Base-by-base conservation (phyloP, 176 grass and related monocot genomes). In the Oryza coarctata region DNA sequence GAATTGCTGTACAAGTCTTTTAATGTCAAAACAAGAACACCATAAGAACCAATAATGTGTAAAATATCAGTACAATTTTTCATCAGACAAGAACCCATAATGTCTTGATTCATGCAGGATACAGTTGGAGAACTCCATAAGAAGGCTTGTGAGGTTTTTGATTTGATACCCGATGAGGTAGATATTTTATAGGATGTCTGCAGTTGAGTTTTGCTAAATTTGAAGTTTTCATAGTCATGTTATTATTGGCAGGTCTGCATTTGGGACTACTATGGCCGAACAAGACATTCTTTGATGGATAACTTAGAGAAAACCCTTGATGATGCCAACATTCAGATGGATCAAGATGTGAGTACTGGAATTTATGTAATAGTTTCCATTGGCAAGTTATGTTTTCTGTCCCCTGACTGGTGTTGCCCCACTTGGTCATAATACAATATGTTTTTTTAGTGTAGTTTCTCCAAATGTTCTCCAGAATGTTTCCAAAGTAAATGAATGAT, bases 301-400 rank as follows among this genome's bases (percentile, higher is more conserved):
- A 95, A 87, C 70, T 83, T 92, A 87, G 93, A 93, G 61, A 95
- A 99, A 90, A 95, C 97, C 13, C 93, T 99, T 77, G 97, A 99
- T 8, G 93, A 95, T 88, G 91, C 91, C 32, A 99, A 95, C 76
- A 99, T 99, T 86, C 97, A 99, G 86, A 99, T 93, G 90, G 97
- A 99, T 85, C 97, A 99, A 79, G 91, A 99, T 83, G 97, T 99
- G 87, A 76, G 78, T 60, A 71, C 30, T 63, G 50, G 61, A 52
- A 20, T 36, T 78, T 65, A 67, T 13, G 68, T 70, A 41, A 55
- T 74, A 63, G 57, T 74, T 66, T 70, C 5, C 45, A 64, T 34
- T 76, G 10, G 27, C 31, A 60, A 91, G 44, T 32, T 65, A 70
- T 32, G 5, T 63, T 35, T 79, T 35, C 31, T 52, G 79, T 69